Conservation (phyloP, 1,284 basidiomycete genomes). For the Singerocomus rubriflavus region DNA sequence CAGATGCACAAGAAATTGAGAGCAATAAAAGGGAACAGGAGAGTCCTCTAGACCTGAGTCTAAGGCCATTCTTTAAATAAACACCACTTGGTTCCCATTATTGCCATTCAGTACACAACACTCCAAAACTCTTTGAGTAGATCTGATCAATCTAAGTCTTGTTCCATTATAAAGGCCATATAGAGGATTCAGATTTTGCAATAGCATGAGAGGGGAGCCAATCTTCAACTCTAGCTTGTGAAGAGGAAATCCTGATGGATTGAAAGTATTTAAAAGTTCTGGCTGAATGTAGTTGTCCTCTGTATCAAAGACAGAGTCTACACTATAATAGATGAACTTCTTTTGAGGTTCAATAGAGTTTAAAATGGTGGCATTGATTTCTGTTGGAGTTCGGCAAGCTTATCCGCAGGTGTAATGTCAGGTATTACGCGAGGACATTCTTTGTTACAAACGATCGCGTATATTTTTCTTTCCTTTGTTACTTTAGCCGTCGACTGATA, state of each 20-base stretch:
- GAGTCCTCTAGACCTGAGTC: neutral
- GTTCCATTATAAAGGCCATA: constrained; percentile 41
- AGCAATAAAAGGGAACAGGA: neutral
- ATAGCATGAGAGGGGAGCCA: constrained; percentile 36
- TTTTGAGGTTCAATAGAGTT: neutral
- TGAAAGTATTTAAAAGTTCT: constrained; percentile 25
- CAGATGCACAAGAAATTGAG: constrained; percentile 33
- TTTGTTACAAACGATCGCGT: no score
- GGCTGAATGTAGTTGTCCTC: constrained; percentile 15
- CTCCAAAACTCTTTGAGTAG: constrained; percentile 22
- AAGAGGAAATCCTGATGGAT: constrained; percentile 25
- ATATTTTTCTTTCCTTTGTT: no score
- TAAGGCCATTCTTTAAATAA: constrained; percentile 8
- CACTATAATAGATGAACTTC: neutral
- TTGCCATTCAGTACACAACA: neutral
- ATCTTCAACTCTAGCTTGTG: constrained; percentile 32
- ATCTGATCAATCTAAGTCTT: constrained; percentile 17
- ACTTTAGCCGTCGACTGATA: no score
- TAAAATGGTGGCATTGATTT: constrained; percentile 14
- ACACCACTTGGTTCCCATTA: neutral
- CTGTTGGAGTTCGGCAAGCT: no score
- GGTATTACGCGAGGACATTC: no score
- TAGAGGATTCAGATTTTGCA: constrained; percentile 34
- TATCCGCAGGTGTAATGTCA: no score
- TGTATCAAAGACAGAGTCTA: constrained; percentile 1